Evolutionary conservation across 2,329 filamentous ascomycete genomes (phyloP), one percentile per base, ranked within the genome.

Genomic region (Fusarium bulbicola): DNA sequence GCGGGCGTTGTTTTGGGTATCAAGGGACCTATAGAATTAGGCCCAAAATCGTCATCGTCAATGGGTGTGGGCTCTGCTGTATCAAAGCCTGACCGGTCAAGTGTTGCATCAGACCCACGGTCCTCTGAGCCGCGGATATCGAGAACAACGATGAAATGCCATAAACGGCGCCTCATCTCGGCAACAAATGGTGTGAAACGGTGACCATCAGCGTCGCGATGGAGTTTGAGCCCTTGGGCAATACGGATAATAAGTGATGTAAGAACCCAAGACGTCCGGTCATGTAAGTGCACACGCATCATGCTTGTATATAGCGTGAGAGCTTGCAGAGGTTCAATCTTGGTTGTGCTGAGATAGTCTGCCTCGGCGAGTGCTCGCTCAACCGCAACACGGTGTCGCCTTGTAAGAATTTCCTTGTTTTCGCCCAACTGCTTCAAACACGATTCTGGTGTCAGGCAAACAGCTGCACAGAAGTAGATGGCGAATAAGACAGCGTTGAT

Each of bases 91-190:
- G 82, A 78, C 10, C 78, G 76, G 14, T 83, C 78, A 12, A 88
- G 80, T n/a, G 84, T 80, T 16, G 84, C 80, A 21, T 80, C 84
- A 4, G 84, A 83, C 16, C 89, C 89, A 7, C 87, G 84, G 56
- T 89, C 84, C 73, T 90, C 87, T 12, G 87, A 85, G 3, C 85
- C 85, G 13, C 86, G 85, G 34, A 86, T 82, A 70, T 92, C 90
- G 5, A 91, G 83, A n/a, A 90, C 84, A 36, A 90, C 79, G n/a
- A 92, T 85, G 71, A 91, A 88, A 82, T 88, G 89, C 87, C 90
- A 92, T 1, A 92, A 77, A 6, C 90, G 85, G 14, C 90, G 85
- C 26, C 90, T 85, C 80, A 91, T 86, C 79, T 91, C 88, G 7
- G 85, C 84, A 63, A 91, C 86, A 69, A 88, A 92, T 1, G 87